Evolutionary conservation across 805 yeast genomes (phyloP), one percentile per base, ranked within the genome.

Genomic region (Metschnikowia similis): DNA sequence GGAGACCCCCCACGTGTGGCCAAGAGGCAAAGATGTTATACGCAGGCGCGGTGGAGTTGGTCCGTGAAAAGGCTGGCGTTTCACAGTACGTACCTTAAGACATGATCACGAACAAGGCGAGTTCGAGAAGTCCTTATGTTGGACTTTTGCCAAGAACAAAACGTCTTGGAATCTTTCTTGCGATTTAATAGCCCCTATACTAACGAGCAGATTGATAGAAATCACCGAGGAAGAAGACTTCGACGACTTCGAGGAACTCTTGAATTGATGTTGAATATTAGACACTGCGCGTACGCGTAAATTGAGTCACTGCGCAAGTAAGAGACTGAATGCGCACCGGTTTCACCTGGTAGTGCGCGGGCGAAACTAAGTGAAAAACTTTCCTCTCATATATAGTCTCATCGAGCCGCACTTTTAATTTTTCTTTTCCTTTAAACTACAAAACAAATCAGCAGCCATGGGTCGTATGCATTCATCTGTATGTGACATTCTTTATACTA

Each of bases 391-490:
- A 56, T 56, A 54, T 54, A 53, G 46, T 45, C 50, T 32, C 41
- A 32, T 29, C 31, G 31, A 30, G 34, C 40, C 49, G 47, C 39
- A 17, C 34, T 41, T 27, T 8, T 29, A 29, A 14, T 46, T 45
- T 50, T 44, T 44, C 45, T 47, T 50, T 43, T 41, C 17, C 35
- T 45, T 21, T 5, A 21, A 50, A 52, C 53, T 50, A 53, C 49
- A 54, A 60, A 53, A 70, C 64, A 66, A 71, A 74, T 67, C 75
- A 74, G 70, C 78, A 84, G 87, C 82, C 76, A 92, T 92, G 99
- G 99, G 96, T 91, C 96, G 99, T 83, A 85, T 92, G 91, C 98
- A 92, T 89, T 87, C 96, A 81, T 80, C 87, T 77, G 95, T 87
- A 87, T 82, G 95, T 87, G 76, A 58, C 56, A 52, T 38, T 48